Base-by-base conservation (phyloP, 495 filamentous ascomycete species). In the Daldinia loculata region DNA sequence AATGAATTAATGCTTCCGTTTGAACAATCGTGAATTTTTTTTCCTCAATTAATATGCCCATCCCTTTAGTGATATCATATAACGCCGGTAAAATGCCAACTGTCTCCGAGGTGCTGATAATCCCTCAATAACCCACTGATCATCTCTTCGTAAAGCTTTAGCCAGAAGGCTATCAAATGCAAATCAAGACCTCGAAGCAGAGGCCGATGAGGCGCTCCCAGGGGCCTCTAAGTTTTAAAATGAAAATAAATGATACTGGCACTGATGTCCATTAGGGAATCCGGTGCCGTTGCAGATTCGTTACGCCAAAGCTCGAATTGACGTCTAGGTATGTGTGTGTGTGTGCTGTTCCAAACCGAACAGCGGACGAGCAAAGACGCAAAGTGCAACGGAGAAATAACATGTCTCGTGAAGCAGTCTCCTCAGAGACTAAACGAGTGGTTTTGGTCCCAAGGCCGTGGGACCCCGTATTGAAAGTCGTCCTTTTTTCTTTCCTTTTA, bases 11-110 rank as follows among this genome's bases (percentile, higher is more conserved):
- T 67, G 58, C 69, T 57, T 66, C 63, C 58, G 63, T 51, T 52
- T 58, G 32, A 48, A 67, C 43, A 59, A 63, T 66, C 61, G 12
- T 66, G 32, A 63, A 12, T 32, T 19, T 71, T 71, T 71, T 67
- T 63, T 52, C 63, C 45, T 59, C 22, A 62, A 66, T 62, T 61
- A 24, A 53, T 26, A 61, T 66, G 56, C 69, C 69, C 63, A 55
- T 61, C 56, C 70, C 70, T 11, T 65, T 66, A 72, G 64, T 72
- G 70, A 72, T 72, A 68, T 68, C 70, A 72, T 68, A 43, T 67
- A 68, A 72, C 70, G 70, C 70, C 70, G 63, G 66, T 65, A 73
- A 69, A 48, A 73, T 73, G 70, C 70, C 65, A 66, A 55, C 70
- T 73, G 70, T 72, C 64, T 68, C 64, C 70, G 70, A 68, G 64